Base-by-base conservation (phyloP, 192 early-diverging fungal genomes). In the Phycomyces blakesleeanus region DNA sequence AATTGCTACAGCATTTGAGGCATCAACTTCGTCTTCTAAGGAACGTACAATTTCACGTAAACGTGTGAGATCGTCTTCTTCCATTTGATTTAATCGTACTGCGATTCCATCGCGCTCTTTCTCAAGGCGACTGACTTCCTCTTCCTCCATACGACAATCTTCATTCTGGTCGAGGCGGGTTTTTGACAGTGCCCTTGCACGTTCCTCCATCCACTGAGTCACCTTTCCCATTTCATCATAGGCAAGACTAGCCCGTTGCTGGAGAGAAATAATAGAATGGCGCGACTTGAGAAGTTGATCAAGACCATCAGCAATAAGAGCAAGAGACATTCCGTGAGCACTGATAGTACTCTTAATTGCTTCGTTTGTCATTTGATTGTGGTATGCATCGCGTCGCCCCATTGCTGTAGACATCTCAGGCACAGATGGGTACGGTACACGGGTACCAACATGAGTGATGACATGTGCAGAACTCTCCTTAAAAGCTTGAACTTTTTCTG, bases 81-180 rank as follows among this genome's bases (percentile, higher is more conserved):
- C 67, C 50, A 69, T 49, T 18, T 53, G 57, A 24, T 61, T 29
- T 42, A 75, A 44, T 5, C 67, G 58, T 34, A 53, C 40, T n/a
- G 51, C 61, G 37, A 70, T 66, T 29, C 51, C 38, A 22, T 70
- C 73, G 12, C 68, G 51, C 42, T 75, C 73, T 42, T 75, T 75
- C 39, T 75, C 73, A n/a, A 75, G 51, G 0, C 73, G 67, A 8
- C 58, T 27, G 18, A 75, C 41, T 16, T 65, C 61, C 11, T 60
- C 66, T 26, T 74, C 66, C 51, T 68, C 57, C 25, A 68, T 34
- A 44, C 51, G 37, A 9, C 57, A 51, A 18, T 24, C 29, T 6
- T 62, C 44, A 12, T 61, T 34, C 12, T 39, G 24, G 38, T 61
- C 67, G 20, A 62, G 29, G 3, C 60, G 51, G 0, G 59, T 20